These are phyloP conservation scores for Hymenochaete sp. DNA, from an alignment of 1,284 basidiomycete species.

Conservation along the genomic window DNA sequence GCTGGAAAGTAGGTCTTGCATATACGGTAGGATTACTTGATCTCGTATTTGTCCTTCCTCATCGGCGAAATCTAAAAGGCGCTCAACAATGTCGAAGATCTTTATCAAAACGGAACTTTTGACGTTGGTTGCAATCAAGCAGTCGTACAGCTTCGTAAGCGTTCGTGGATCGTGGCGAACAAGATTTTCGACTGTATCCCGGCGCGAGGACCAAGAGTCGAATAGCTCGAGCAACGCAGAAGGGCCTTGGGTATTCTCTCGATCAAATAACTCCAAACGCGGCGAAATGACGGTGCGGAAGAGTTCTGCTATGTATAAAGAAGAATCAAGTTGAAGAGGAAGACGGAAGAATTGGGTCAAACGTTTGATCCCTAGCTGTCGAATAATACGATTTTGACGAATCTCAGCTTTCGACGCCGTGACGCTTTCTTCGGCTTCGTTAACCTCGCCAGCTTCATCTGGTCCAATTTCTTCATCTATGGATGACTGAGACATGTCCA, in stretches of 20 bases:
- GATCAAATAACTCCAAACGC: conserved; percentile 65
- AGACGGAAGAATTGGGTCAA: conserved; percentile 83
- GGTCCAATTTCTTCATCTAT: conserved; percentile 30
- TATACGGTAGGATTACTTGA: conserved; percentile 65
- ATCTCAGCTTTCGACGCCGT: background rate
- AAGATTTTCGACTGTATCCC: conserved; percentile 54
- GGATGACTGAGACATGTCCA: conserved; percentile 30
- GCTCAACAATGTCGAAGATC: conserved; percentile 84
- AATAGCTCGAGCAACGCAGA: conserved; percentile 87
- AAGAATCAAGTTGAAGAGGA: conserved; percentile 67
- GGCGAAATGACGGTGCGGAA: conserved; percentile 78
- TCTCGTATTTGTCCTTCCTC: conserved; percentile 43
- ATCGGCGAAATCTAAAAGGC: conserved; percentile 52
- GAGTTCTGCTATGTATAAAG: conserved; percentile 57
- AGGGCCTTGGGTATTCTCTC: conserved; percentile 89
- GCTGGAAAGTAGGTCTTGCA: conserved; percentile 68
- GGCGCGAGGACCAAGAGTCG: conserved; percentile 64
- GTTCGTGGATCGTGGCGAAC: conserved; percentile 63
- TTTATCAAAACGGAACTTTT: conserved; percentile 77
- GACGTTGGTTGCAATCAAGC: conserved; percentile 75
- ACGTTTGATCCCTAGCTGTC: conserved; percentile 81
- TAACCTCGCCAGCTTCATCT: conserved; percentile 28
- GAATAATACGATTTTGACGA: conserved; percentile 47
- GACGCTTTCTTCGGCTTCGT: conserved; percentile 20
- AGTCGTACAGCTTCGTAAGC: conserved; percentile 74